Conservation (phyloP, 306 rosid species). For the Pterocarpus macrocarpus region DNA sequence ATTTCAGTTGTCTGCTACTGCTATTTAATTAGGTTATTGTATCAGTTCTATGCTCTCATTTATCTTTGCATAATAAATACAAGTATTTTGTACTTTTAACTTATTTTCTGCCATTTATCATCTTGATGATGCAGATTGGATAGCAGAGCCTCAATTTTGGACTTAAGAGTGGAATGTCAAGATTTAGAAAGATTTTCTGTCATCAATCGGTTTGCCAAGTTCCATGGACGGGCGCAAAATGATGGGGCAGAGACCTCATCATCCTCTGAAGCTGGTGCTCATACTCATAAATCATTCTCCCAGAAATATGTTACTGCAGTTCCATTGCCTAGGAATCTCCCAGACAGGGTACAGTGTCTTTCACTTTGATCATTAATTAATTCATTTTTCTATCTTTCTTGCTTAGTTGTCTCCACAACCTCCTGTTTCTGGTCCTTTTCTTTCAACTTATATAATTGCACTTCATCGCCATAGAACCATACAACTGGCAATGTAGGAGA, state of each 20-base stretch:
- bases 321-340: constrained; percentile 93
- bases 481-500: constrained; percentile 72
- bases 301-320: constrained; percentile 87
- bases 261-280: constrained; percentile 64
- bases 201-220: constrained; percentile 93
- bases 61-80: constrained; percentile 18
- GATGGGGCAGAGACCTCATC: constrained; percentile 81
- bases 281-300: constrained; percentile 67
- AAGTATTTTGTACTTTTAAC: background rate
- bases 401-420: constrained; percentile 68
- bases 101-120: constrained; percentile 35
- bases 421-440: constrained; percentile 60
- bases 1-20: constrained; percentile 18
- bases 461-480: constrained; percentile 58
- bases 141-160: constrained; percentile 81
- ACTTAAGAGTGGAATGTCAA: constrained; percentile 91
- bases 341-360: constrained; percentile 99
- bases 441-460: constrained; percentile 63
- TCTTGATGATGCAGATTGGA: constrained; percentile 70
- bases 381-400: constrained; percentile 77
- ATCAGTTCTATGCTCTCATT: background rate
- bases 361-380: constrained; percentile 94
- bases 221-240: constrained; percentile 83
- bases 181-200: constrained; percentile 93
- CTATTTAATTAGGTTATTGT: background rate